Evolutionary conservation across 805 yeast species (phyloP).

Genomic region (Lipomyces lipofer): DNA sequence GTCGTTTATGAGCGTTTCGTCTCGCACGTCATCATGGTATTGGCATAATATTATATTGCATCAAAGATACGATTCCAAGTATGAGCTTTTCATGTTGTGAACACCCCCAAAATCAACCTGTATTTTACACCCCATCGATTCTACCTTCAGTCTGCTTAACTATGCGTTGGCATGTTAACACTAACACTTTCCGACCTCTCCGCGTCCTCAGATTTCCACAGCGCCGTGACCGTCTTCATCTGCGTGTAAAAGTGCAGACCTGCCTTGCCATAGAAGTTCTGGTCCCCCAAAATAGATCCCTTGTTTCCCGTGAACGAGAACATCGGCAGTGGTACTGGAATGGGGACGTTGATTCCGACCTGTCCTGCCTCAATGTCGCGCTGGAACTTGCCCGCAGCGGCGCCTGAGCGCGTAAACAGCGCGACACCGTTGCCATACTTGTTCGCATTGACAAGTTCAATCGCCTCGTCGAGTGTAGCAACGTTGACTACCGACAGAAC

Average conservation of each 20-base stretch:
- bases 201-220: conserved; percentile 60
- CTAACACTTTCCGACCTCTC: conserved; percentile 53
- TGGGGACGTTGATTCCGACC: conserved; percentile 76
- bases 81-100: too few relatives aligned
- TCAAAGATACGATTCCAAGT: too few relatives aligned
- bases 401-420: conserved; percentile 67
- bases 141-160: too few relatives aligned
- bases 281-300: conserved; percentile 73
- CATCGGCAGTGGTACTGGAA: conserved; percentile 81
- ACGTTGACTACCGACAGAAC: conserved; percentile 63
- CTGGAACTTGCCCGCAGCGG: conserved; percentile 69
- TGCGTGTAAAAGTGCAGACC: conserved; percentile 71
- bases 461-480: conserved; percentile 68
- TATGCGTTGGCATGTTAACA: conserved; percentile 69
- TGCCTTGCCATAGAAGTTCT: conserved; percentile 78
- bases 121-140: too few relatives aligned
- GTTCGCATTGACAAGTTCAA: conserved; percentile 59
- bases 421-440: conserved; percentile 73
- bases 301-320: conserved; percentile 77
- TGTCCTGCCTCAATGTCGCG: conserved; percentile 71
- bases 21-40: too few relatives aligned
- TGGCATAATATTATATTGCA: too few relatives aligned
- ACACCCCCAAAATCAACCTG: too few relatives aligned
- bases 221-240: conserved; percentile 70
- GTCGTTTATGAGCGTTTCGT: too few relatives aligned